Evolutionary conservation across 352 stramenopile species (phyloP).

Genomic region (Globisporangium nagaii): DNA sequence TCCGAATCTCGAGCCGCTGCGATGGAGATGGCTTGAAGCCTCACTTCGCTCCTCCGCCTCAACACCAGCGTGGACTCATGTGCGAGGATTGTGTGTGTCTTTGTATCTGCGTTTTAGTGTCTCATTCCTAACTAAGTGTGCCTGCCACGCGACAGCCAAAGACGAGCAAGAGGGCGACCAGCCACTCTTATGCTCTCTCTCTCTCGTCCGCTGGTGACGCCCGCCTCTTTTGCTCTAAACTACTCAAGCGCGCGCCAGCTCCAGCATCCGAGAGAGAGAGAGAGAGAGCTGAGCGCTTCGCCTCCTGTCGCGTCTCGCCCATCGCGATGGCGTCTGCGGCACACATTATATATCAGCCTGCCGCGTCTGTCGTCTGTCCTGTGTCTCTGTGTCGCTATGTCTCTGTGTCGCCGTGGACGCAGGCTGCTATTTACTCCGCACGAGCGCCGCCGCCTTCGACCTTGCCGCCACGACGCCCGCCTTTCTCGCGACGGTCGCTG

Average conservation of each 20-base stretch:
- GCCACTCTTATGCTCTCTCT: neutral
- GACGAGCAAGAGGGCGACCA: neutral
- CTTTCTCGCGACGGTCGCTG: constrained; percentile 56
- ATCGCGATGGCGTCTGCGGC: neutral
- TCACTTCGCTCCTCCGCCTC: too few species aligned
- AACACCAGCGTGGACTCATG: too few species aligned
- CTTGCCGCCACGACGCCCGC: constrained; percentile 58
- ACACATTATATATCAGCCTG: constrained; percentile 13
- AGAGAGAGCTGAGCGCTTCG: neutral
- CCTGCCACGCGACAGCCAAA: neutral
- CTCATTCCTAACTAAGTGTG: constrained; percentile 16
- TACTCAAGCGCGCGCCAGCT: neutral
- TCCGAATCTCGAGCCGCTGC: too few species aligned
- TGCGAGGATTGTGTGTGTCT: neutral
- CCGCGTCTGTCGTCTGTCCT: too few species aligned
- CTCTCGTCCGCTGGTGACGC: neutral
- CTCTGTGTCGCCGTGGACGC: constrained; percentile 7
- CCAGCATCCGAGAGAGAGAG: neutral
- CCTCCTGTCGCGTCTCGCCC: neutral
- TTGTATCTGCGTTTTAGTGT: constrained; percentile 12
- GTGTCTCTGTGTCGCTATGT: constrained; percentile 14
- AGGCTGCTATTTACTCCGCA: constrained; percentile 33
- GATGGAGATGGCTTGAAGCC: too few species aligned
- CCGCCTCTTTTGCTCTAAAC: constrained; percentile 5
- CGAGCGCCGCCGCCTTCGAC: constrained; percentile 41